A percentile compares a stretch with the other conserved stretches of the same genome.
phyloP scores from a whole-genome alignment of 208 protist species.

The Trypanosoma mega region DNA sequence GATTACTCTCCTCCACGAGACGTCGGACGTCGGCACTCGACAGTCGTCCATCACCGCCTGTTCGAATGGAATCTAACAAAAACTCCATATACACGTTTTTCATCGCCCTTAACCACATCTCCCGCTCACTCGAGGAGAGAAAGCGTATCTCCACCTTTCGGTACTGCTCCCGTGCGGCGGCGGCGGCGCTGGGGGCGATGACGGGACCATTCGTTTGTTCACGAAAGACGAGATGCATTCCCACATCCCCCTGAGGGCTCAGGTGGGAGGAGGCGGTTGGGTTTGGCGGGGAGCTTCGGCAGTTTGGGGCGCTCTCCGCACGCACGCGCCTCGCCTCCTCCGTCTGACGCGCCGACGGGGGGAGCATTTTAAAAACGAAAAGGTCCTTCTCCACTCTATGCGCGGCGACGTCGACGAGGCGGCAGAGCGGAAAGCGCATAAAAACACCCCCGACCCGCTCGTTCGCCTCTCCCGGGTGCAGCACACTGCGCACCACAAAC shows the following conservation, averaged over 20 bases:
- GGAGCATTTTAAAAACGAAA: slow-evolving; percentile 40
- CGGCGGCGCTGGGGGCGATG: neutral
- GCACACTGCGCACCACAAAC: slow-evolving; percentile 37
- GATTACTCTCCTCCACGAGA: slow-evolving; percentile 11
- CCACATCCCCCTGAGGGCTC: slow-evolving; percentile 48
- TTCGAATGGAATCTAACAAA: slow-evolving; percentile 57
- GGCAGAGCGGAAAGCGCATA: slow-evolving; percentile 32
- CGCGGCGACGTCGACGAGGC: slow-evolving; percentile 43
- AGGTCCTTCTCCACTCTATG: slow-evolving; percentile 49
- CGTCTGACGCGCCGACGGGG: slow-evolving; percentile 16
- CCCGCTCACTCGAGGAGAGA: slow-evolving; percentile 39
- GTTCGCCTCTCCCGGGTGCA: neutral
- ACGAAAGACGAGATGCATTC: slow-evolving; percentile 48
- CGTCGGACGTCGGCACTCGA: slow-evolving; percentile 13
- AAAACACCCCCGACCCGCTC: slow-evolving; percentile 1
- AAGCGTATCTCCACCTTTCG: slow-evolving; percentile 44
- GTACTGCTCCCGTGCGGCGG: slow-evolving; percentile 22
- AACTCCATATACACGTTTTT: slow-evolving; percentile 42
- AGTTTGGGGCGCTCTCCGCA: neutral
- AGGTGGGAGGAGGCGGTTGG: slow-evolving; percentile 27
- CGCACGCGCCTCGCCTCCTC: slow-evolving; percentile 6
- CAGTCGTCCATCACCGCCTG: slow-evolving; percentile 17
- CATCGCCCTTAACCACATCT: slow-evolving; percentile 47
- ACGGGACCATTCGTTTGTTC: too few species aligned
- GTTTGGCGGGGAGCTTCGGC: neutral